Conservation (phyloP, 2,329 filamentous ascomycete species). For the Penicillium brevicompactum region DNA sequence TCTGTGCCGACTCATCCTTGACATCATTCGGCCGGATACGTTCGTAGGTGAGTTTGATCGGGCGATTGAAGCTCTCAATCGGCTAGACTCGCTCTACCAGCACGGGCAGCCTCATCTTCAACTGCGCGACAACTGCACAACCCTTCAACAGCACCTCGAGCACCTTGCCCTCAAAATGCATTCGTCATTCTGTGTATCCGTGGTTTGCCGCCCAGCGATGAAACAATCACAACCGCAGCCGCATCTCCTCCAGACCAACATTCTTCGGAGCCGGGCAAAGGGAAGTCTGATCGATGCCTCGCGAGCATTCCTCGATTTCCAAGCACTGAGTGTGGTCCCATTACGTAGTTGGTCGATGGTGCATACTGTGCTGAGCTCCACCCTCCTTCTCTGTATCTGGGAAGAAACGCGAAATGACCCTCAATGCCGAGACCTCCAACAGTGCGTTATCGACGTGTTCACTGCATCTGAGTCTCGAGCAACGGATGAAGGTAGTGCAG, state of each 20-base stretch:
- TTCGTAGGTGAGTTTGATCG: slow-evolving; percentile 14
- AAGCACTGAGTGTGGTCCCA: slow-evolving; percentile 33
- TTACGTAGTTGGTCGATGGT: slow-evolving; percentile 39
- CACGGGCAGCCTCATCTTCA: slow-evolving; percentile 54
- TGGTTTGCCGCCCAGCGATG: slow-evolving; percentile 58
- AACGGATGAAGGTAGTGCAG: slow-evolving; percentile 9
- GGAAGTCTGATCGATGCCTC: slow-evolving; percentile 30
- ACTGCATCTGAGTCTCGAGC: slow-evolving; percentile 19
- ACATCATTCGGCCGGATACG: slow-evolving; percentile 50
- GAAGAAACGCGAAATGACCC: slow-evolving; percentile 32
- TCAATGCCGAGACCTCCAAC: slow-evolving; percentile 32
- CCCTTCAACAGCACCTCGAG: slow-evolving; percentile 53
- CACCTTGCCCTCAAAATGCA: slow-evolving; percentile 57
- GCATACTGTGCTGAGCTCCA: slow-evolving; percentile 37
- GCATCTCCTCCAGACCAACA: background rate
- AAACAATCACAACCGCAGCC: slow-evolving; percentile 31
- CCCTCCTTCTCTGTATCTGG: slow-evolving; percentile 37
- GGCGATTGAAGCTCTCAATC: slow-evolving; percentile 39
- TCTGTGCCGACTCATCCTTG: slow-evolving; percentile 27
- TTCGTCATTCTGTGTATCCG: slow-evolving; percentile 56
- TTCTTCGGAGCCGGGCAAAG: slow-evolving; percentile 27
- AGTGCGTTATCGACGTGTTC: slow-evolving; percentile 34
- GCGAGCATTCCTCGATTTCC: slow-evolving; percentile 35
- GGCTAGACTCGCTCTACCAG: slow-evolving; percentile 50
- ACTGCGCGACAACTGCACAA: slow-evolving; percentile 41